Evolutionary conservation across 768 basidiomycete genomes (phyloP).

Genomic region (Rubroboletus satanas): DNA sequence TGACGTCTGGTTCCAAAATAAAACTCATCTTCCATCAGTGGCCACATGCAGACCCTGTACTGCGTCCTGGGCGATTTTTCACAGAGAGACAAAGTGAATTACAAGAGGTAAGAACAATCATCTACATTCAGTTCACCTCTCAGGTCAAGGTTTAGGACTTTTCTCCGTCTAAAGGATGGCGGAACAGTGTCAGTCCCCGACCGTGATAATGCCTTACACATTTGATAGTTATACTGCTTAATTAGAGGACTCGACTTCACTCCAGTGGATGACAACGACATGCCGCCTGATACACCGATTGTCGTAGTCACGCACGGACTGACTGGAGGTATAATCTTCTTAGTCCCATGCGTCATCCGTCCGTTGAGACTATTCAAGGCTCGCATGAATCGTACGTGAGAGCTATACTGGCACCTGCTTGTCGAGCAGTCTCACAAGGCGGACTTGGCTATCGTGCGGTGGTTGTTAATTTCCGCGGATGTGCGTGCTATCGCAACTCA

Average conservation of each 20-base stretch:
- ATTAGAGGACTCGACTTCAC: slow-evolving; percentile 33
- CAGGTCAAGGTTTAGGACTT: slow-evolving; percentile 20
- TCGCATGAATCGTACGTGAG: slow-evolving; percentile 90
- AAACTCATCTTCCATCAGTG: slow-evolving; percentile 22
- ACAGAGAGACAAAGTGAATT: slow-evolving; percentile 26
- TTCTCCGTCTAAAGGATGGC: slow-evolving; percentile 29
- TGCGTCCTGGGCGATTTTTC: slow-evolving; percentile 32
- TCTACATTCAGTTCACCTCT: background rate
- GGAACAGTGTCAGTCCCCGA: slow-evolving; percentile 30
- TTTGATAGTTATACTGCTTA: background rate
- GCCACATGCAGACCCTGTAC: slow-evolving; percentile 33
- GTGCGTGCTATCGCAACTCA: slow-evolving; percentile 42
- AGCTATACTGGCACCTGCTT: slow-evolving; percentile 71
- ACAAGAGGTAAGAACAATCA: slow-evolving; percentile 25
- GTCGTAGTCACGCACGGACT: slow-evolving; percentile 33
- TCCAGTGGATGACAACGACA: slow-evolving; percentile 21
- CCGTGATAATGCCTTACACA: background rate
- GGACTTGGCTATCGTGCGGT: slow-evolving; percentile 88
- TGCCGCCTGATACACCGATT: slow-evolving; percentile 27
- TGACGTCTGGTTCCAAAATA: background rate
- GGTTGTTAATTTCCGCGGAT: slow-evolving; percentile 91
- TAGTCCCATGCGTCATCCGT: background rate
- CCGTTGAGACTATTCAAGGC: slow-evolving; percentile 40
- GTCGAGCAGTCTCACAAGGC: slow-evolving; percentile 66
- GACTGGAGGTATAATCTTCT: slow-evolving; percentile 27